Evolutionary conservation across 176 grass and related monocot genomes (phyloP).

Genomic region (Phoenix roebelenii): DNA sequence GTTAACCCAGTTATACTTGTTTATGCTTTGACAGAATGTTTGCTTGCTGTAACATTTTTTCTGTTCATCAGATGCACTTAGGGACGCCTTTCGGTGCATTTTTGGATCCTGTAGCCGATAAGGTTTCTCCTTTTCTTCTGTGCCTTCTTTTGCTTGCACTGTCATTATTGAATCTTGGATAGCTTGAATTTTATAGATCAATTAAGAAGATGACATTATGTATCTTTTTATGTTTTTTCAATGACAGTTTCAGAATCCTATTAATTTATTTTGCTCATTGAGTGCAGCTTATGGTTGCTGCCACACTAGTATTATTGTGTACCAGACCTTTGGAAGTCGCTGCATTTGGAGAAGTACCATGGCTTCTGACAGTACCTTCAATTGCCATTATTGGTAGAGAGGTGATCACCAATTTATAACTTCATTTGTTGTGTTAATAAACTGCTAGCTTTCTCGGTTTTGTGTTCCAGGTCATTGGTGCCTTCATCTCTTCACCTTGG

Average conservation of each 20-base stretch:
- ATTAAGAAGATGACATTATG: too few species aligned
- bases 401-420: constrained; percentile 27
- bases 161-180: too few species aligned
- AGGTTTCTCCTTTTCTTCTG: constrained; percentile 30
- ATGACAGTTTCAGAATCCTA: constrained; percentile 7
- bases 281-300: constrained; percentile 92
- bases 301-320: constrained; percentile 82
- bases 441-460: too few species aligned
- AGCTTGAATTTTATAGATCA: too few species aligned
- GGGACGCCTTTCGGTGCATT: constrained; percentile 98
- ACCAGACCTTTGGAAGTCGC: constrained; percentile 73
- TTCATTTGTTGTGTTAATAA: too few species aligned
- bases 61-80: constrained; percentile 63
- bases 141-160: too few species aligned
- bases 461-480: too few species aligned
- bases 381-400: constrained; percentile 99
- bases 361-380: constrained; percentile 87
- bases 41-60: neutral
- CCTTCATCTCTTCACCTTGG: too few species aligned
- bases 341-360: constrained; percentile 43
- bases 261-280: constrained; percentile 17
- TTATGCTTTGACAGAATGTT: neutral
- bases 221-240: neutral
- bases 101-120: constrained; percentile 99
- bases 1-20: neutral